Evolutionary conservation across 805 yeast species (phyloP).

Genomic region (Starmerella vaccinii): DNA sequence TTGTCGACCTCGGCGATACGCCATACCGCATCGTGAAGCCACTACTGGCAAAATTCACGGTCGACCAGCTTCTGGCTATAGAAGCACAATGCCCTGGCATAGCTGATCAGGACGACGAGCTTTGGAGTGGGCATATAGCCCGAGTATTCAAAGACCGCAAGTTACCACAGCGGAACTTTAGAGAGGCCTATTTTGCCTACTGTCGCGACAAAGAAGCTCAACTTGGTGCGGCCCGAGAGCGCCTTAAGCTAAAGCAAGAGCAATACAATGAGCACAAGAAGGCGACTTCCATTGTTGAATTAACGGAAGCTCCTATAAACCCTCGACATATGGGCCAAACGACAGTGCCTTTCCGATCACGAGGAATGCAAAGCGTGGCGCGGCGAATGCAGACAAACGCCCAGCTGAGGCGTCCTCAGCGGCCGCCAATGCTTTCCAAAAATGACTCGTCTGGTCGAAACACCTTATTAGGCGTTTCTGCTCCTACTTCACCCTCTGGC

Average conservation of each 20-base stretch:
- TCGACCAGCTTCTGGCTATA: slow-evolving; percentile 30
- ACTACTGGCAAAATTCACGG: slow-evolving; percentile 28
- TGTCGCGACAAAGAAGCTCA: slow-evolving; percentile 37
- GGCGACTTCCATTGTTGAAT: slow-evolving; percentile 22
- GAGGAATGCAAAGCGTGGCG: slow-evolving; percentile 25
- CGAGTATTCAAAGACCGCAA: slow-evolving; percentile 31
- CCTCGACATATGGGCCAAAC: slow-evolving; percentile 3
- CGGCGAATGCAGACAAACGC: slow-evolving; percentile 12
- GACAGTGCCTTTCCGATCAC: slow-evolving; percentile 14
- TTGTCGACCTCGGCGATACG: slow-evolving; percentile 33
- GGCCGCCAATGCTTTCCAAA: background rate
- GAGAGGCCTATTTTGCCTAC: slow-evolving; percentile 26
- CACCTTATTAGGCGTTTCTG: background rate
- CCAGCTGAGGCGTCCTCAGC: slow-evolving; percentile 10
- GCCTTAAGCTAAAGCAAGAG: slow-evolving; percentile 28
- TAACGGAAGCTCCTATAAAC: slow-evolving; percentile 16
- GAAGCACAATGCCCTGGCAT: slow-evolving; percentile 30
- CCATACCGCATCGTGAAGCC: slow-evolving; percentile 34
- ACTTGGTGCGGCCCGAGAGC: slow-evolving; percentile 36
- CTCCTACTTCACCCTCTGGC: background rate
- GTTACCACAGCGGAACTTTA: slow-evolving; percentile 25
- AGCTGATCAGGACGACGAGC: slow-evolving; percentile 24
- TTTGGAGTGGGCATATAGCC: slow-evolving; percentile 30
- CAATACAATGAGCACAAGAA: slow-evolving; percentile 25
- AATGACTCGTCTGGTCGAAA: background rate